Evolutionary conservation across 352 stramenopile genomes (phyloP).

Genomic region (Phytophthora ramorum): DNA sequence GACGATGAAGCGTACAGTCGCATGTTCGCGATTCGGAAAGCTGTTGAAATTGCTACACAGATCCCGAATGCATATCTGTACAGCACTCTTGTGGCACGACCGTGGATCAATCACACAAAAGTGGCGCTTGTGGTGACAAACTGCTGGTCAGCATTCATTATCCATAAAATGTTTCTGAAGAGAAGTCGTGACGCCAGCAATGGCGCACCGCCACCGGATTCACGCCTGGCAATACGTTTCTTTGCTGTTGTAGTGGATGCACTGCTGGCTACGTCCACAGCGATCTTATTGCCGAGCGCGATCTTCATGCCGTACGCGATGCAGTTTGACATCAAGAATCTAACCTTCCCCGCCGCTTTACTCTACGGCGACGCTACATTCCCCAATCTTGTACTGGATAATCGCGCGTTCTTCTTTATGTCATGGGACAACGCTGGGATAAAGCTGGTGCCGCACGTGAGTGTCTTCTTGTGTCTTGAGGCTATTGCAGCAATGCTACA

Average conservation of each 20-base stretch:
- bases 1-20: conserved; percentile 41
- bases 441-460: conserved; percentile 45
- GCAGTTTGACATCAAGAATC: conserved; percentile 37
- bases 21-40: conserved; percentile 41
- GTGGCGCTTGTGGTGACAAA: conserved; percentile 51
- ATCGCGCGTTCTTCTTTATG: conserved; percentile 46
- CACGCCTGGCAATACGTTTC: conserved; percentile 4
- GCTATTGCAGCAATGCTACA: conserved; percentile 29
- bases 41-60: conserved; percentile 53
- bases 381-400: conserved; percentile 53
- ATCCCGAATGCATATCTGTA: conserved; percentile 49
- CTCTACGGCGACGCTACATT: conserved; percentile 56
- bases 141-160: conserved; percentile 38
- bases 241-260: conserved; percentile 23
- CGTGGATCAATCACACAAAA: conserved; percentile 60
- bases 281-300: conserved; percentile 16
- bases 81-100: conserved; percentile 45
- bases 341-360: conserved; percentile 37
- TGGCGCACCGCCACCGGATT: neutral
- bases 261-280: neutral
- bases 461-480: conserved; percentile 40
- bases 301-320: conserved; percentile 26
- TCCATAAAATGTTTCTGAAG: conserved; percentile 13
- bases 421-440: conserved; percentile 33
- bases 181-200: neutral